These are phyloP conservation scores for Galerina marginata DNA, from an alignment of 768 basidiomycete species.

Conservation along the genomic window DNA sequence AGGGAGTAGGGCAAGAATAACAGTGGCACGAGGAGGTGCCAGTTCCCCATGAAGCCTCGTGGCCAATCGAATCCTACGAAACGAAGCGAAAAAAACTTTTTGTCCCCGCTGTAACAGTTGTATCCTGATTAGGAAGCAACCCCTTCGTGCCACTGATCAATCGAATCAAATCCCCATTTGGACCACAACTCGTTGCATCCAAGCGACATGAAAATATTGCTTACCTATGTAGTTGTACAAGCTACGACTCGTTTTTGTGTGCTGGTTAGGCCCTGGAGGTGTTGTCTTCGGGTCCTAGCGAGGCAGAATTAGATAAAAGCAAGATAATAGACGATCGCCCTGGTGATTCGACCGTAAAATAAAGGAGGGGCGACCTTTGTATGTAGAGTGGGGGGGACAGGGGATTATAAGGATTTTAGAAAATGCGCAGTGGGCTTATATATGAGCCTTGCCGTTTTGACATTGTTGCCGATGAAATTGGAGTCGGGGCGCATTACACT, in stretches of 20 bases:
- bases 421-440: conserved; percentile 8
- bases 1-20: conserved; percentile 5
- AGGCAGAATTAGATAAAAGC: not conserved
- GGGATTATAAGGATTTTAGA: not conserved
- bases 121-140: conserved; percentile 8
- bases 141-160: conserved; percentile 11
- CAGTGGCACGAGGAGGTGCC: conserved; percentile 9
- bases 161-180: not conserved
- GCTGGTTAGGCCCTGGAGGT: not conserved
- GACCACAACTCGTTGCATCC: too few relatives aligned
- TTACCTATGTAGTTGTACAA: too few relatives aligned
- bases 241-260: too few relatives aligned
- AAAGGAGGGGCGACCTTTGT: not conserved
- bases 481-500: not conserved
- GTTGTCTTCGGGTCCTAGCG: not conserved
- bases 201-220: too few relatives aligned
- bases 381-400: not conserved
- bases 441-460: conserved; percentile 7
- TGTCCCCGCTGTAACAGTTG: conserved; percentile 5
- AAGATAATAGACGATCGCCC: not conserved
- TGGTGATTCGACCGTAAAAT: not conserved
- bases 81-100: conserved; percentile 20
- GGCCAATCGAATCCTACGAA: not conserved
- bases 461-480: conserved; percentile 11
- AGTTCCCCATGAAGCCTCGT: conserved; percentile 5